Evolutionary conservation across 129 eudicot species (phyloP).

Genomic region (Silybum marianum): DNA sequence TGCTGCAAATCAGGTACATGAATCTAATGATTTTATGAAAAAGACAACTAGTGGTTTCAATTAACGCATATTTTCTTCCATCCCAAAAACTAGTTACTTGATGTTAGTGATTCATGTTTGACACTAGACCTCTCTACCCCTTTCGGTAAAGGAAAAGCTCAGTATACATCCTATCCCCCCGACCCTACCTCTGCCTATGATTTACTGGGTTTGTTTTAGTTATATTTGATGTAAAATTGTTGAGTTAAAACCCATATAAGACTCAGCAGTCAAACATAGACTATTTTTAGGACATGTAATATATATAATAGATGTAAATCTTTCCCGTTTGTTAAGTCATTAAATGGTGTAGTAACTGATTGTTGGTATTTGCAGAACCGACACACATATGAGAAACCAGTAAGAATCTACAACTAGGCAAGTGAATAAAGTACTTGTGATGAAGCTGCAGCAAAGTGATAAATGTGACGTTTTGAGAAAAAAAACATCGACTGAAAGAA

Average conservation of each 20-base stretch:
- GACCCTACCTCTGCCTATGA: too few species aligned
- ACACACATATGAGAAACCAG: constrained; percentile 61
- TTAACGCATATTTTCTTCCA: too few species aligned
- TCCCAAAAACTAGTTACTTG: too few species aligned
- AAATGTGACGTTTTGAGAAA: neutral
- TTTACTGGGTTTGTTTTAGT: too few species aligned
- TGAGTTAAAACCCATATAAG: neutral
- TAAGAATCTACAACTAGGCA: constrained; percentile 54
- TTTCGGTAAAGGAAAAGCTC: too few species aligned
- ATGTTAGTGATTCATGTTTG: too few species aligned
- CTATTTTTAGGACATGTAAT: neutral
- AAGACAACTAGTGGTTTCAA: neutral
- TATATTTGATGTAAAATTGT: too few species aligned
- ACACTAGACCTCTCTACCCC: too few species aligned
- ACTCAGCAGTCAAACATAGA: neutral
- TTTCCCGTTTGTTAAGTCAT: neutral
- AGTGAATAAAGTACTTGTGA: neutral
- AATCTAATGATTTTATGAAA: neutral
- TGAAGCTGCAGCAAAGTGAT: constrained; percentile 20
- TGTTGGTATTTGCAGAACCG: constrained; percentile 48
- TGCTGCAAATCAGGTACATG: constrained; percentile 53
- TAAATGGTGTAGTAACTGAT: neutral
- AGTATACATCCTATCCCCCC: too few species aligned
- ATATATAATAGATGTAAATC: neutral
- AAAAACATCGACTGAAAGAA: neutral